Percentiles rank a stretch among this genome's conserved stretches.
phyloP scores from a whole-genome alignment of 2,329 filamentous ascomycete species.

The Colletotrichum sp. region DNA sequence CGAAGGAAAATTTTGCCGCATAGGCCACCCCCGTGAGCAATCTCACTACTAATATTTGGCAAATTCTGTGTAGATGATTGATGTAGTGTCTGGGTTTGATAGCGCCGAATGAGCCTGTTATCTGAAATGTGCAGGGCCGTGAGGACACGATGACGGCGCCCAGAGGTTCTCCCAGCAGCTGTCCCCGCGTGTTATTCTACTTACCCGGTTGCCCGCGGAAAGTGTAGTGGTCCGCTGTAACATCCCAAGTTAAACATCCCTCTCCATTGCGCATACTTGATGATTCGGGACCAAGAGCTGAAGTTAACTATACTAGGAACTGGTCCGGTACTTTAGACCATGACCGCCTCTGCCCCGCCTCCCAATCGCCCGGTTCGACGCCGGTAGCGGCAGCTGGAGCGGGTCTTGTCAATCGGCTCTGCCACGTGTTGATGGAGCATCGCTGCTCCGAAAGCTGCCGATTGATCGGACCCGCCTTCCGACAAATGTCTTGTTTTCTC shows the following conservation, averaged over 20 bases:
- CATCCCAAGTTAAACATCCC: neutral
- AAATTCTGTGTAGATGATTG: neutral
- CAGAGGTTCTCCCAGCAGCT: neutral
- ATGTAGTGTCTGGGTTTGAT: neutral
- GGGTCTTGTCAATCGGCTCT: neutral
- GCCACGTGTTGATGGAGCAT: constrained; percentile 12
- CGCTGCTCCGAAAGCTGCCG: neutral
- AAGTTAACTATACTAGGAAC: too few species aligned
- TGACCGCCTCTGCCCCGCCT: neutral
- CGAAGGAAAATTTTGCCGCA: neutral
- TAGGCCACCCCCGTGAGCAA: neutral
- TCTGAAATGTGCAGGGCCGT: neutral
- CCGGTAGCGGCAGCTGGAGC: neutral
- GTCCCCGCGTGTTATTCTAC: neutral
- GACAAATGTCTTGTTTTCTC: neutral
- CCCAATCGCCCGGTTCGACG: neutral
- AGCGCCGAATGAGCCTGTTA: neutral
- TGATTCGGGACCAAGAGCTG: neutral
- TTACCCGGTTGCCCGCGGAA: neutral
- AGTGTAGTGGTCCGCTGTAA: neutral
- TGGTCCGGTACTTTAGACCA: neutral
- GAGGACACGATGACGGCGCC: neutral
- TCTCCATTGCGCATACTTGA: too few species aligned
- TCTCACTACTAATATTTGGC: neutral
- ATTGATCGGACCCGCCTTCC: neutral